Base-by-base conservation (phyloP, 1,139 yeast species). In the Geotrichum aggregatum region DNA sequence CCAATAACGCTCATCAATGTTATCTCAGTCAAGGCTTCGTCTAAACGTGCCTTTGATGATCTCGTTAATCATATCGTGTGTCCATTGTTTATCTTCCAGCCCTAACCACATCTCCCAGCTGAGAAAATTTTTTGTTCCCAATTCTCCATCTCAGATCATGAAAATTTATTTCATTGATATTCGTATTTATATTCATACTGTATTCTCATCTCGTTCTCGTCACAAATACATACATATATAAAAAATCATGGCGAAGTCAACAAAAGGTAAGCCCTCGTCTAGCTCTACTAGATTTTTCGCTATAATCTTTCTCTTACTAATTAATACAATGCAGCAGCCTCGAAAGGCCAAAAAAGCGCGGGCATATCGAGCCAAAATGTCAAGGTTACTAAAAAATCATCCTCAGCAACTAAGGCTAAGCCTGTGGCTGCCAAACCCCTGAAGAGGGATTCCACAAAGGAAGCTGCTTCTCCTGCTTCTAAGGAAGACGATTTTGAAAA, bases 401-500 rank as follows among this genome's bases (percentile, higher is more conserved):
- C n/a, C n/a, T 21, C 54, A 1, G 39, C 51, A n/a, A 43, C 55
- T 30, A 48, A 45, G 42, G 41, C 49, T 34, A 28, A 36, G 48
- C 24, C 48, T 14, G 35, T 38, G 5, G 31, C 36, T 21, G 48
- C 53, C 40, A 48, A 38, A 16, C 48, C 41, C 14, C 51, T 39
- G 13, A 56, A 52, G 43, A 52, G 54, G 28, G 28, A 5, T 5
- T 5, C 28, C 18, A 56, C 52, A 54, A 44, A 11, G 35, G 57
- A 56, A 45, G 67, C 63, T 33, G 63, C 58, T 52, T 57, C 63
- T 30, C 64, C 63, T 22, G 68, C 66, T 46, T 22, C 34, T 22
- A 16, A 34, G 24, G 70, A 67, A 52, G 66, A 66, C 42, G 75
- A 70, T 48, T 68, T 72, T 47, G 71, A 69, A 36, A 59, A 55